phyloP scores from a whole-genome alignment of 2,329 filamentous ascomycete genomes.

The Colletotrichum sidae region DNA sequence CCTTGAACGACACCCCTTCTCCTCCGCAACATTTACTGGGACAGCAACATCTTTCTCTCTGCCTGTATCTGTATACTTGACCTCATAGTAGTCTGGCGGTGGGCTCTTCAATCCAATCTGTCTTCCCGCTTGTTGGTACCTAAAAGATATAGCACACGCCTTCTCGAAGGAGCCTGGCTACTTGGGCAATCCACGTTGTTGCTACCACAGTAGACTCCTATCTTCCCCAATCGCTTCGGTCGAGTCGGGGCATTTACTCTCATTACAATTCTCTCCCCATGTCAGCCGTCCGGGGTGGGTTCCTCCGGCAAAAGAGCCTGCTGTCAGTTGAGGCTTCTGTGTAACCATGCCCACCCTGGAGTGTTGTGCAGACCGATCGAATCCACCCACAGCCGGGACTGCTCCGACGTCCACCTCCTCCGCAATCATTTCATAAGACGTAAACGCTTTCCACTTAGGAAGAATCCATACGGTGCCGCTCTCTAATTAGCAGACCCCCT shows the following conservation, averaged over 20 bases:
- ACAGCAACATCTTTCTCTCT: too few species aligned
- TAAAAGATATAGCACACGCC: background rate
- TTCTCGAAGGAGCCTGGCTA: slow-evolving; percentile 3
- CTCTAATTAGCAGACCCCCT: background rate
- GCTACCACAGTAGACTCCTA: background rate
- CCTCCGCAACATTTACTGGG: too few species aligned
- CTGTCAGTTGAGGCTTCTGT: slow-evolving; percentile 8
- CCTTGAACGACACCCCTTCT: too few species aligned
- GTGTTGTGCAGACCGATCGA: slow-evolving; percentile 20
- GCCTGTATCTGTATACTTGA: too few species aligned
- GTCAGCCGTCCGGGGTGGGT: background rate
- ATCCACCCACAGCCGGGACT: slow-evolving; percentile 20
- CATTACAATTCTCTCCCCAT: slow-evolving; percentile 2
- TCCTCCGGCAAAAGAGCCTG: background rate
- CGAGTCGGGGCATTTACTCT: background rate
- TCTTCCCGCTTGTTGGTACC: too few species aligned
- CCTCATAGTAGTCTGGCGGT: too few species aligned
- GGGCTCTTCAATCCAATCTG: too few species aligned
- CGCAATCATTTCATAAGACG: slow-evolving; percentile 8
- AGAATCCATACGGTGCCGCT: background rate
- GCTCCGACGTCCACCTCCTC: slow-evolving; percentile 15
- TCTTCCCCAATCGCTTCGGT: slow-evolving; percentile 5
- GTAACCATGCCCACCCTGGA: slow-evolving; percentile 4
- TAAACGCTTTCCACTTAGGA: background rate
- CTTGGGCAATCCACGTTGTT: slow-evolving; percentile 10